Evolutionary conservation across 106 monocot species (phyloP).

Genomic region (Chionographis japonica): DNA sequence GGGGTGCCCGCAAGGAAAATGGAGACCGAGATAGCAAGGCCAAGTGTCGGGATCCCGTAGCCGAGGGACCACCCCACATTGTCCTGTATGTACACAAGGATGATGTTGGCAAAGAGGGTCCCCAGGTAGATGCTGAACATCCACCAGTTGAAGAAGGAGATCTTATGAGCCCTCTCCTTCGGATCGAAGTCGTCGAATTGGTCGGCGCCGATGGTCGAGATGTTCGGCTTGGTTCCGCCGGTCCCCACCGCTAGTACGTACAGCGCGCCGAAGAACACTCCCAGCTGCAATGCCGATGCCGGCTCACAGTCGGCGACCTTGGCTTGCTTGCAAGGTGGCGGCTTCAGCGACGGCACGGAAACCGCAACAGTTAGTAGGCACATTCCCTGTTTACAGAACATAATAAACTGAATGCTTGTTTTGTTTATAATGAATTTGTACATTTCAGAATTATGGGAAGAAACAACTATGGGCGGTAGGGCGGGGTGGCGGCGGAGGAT

Average conservation of each 20-base stretch:
- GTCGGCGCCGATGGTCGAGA: slow-evolving; percentile 36
- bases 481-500: no score
- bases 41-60: slow-evolving; percentile 24
- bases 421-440: no score
- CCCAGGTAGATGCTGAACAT: slow-evolving; percentile 31
- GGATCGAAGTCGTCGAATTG: slow-evolving; percentile 38
- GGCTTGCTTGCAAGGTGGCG: slow-evolving; percentile 13
- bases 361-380: slow-evolving; percentile 17
- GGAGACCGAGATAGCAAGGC: slow-evolving; percentile 9
- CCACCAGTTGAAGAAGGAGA: slow-evolving; percentile 58
- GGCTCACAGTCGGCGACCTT: background rate
- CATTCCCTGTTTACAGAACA: slow-evolving; percentile 22
- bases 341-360: slow-evolving; percentile 18
- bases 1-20: slow-evolving; percentile 30
- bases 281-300: slow-evolving; percentile 22
- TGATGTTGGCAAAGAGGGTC: slow-evolving; percentile 21
- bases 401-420: no score
- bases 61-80: slow-evolving; percentile 29
- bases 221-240: slow-evolving; percentile 35
- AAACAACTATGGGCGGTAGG: no score
- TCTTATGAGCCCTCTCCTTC: slow-evolving; percentile 25
- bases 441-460: no score
- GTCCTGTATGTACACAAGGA: slow-evolving; percentile 34
- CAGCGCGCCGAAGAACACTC: slow-evolving; percentile 22
- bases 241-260: slow-evolving; percentile 28